Conservation (phyloP, 345 rosid species). For the Turritis glabra region DNA sequence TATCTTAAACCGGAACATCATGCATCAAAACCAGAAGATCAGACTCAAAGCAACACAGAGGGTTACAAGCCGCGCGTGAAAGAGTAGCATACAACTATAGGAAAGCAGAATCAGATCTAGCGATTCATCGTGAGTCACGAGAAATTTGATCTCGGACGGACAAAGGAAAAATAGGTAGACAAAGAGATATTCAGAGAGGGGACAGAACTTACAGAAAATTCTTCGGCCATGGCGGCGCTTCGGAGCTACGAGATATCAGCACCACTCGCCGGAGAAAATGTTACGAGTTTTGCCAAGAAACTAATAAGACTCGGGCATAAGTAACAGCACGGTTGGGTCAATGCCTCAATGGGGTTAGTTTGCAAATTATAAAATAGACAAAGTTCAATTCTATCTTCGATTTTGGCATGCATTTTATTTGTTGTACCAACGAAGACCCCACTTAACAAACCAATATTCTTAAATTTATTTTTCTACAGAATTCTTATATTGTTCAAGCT, state of each 20-base stretch:
- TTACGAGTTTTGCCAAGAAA: background rate
- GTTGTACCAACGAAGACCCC: background rate
- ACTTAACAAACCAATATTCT: background rate
- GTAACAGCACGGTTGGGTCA: background rate
- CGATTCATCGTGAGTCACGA: constrained; percentile 15
- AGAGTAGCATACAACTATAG: background rate
- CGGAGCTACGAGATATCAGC: constrained; percentile 26
- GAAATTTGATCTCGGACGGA: constrained; percentile 4
- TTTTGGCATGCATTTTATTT: background rate
- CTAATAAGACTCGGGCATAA: background rate
- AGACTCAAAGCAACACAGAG: background rate
- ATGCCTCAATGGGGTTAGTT: constrained; percentile 24
- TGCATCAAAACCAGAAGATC: constrained; percentile 9
- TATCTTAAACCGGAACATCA: constrained; percentile 9
- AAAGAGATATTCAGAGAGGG: background rate
- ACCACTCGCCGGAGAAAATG: constrained; percentile 22
- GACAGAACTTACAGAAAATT: constrained; percentile 29
- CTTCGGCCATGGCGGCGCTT: constrained; percentile 34
- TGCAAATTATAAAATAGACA: background rate
- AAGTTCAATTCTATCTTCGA: background rate
- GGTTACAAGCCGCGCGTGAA: background rate
- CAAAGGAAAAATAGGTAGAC: background rate
- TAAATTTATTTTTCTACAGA: background rate
- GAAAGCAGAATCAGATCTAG: constrained; percentile 29
- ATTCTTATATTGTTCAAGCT: too few species aligned